A percentile compares a stretch with the other conserved stretches of the same genome.
Evolutionary conservation across 2,329 filamentous ascomycete species (phyloP).

Genomic region (Botrytis deweyae): DNA sequence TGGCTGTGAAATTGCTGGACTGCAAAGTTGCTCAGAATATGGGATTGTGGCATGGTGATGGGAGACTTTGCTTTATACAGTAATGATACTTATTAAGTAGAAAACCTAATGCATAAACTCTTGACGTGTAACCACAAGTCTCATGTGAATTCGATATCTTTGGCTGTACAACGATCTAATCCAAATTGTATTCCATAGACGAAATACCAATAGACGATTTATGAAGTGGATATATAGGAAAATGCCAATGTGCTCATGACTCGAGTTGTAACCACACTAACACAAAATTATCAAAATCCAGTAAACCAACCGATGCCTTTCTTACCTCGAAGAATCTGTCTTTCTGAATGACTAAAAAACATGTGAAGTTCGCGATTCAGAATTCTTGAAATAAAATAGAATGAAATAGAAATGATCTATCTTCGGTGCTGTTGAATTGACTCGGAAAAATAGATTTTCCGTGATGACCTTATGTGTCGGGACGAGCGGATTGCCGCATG

Average conservation of each 20-base stretch:
- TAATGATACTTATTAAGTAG: background rate
- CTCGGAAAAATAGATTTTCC: background rate
- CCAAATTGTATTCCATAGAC: background rate
- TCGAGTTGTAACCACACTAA: background rate
- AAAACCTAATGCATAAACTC: background rate
- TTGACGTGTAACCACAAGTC: background rate
- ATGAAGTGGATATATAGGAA: too few species aligned
- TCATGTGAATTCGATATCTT: background rate
- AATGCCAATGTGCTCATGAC: too few species aligned
- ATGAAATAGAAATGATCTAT: too few species aligned
- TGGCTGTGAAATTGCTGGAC: background rate
- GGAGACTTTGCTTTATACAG: background rate
- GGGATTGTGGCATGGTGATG: background rate
- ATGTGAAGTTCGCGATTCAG: too few species aligned
- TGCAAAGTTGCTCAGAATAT: background rate
- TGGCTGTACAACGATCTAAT: background rate
- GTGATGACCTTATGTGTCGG: too few species aligned
- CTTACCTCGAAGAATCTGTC: rapidly evolving
- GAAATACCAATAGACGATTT: too few species aligned
- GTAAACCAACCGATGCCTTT: background rate
- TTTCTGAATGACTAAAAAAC: background rate
- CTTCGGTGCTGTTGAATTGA: background rate
- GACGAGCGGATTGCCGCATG: too few species aligned
- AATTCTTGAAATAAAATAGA: too few species aligned
- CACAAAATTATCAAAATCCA: background rate